Conservation (phyloP, 1,139 yeast species). For the Debaryomycetaceae sp. region DNA sequence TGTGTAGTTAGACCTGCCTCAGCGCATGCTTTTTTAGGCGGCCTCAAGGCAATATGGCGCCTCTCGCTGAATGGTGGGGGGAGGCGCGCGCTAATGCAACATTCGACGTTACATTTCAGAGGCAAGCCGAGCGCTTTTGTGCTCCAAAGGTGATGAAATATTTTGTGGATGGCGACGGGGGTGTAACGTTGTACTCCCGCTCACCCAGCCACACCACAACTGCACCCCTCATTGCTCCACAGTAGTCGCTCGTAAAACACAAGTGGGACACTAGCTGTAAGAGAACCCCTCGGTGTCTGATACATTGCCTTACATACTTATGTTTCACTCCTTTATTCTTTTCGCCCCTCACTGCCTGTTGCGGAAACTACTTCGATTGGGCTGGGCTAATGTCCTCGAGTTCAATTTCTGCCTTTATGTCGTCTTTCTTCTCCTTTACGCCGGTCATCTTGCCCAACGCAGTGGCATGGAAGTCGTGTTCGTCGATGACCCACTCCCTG, state of each 20-base stretch:
- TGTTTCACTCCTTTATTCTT: neutral
- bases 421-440: slow-evolving; percentile 1
- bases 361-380: neutral
- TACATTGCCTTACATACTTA: neutral
- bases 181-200: slow-evolving; percentile 3
- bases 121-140: no score
- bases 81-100: no score
- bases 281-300: neutral
- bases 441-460: slow-evolving; percentile 20
- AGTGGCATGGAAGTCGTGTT: slow-evolving; percentile 20
- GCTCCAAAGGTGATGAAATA: no score
- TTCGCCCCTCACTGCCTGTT: neutral
- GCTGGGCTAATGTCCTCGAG: slow-evolving; percentile 12
- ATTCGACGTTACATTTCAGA: no score
- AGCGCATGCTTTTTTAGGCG: no score
- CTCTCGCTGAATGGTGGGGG: no score
- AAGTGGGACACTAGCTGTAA: no score
- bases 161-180: no score
- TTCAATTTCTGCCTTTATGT: slow-evolving; percentile 13
- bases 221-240: neutral
- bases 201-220: no score
- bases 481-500: slow-evolving; percentile 43
- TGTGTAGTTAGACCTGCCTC: no score
- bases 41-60: no score
- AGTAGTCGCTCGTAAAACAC: no score